Evolutionary conservation across 1,284 basidiomycete species (phyloP).

Genomic region (Marasmius tenuissimus): DNA sequence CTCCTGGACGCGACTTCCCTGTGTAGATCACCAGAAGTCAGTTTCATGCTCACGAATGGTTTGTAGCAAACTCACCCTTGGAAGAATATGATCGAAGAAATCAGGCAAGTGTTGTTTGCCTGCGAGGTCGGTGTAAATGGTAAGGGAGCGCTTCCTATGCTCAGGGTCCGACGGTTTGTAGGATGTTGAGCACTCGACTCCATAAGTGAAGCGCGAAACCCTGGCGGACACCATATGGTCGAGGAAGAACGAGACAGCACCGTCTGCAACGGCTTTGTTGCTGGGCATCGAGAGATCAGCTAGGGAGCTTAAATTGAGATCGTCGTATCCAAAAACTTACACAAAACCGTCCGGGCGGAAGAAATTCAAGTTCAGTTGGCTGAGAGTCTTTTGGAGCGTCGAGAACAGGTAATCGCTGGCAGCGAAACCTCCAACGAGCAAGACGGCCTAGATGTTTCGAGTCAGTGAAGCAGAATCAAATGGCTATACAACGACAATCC

Average conservation of each 20-base stretch:
- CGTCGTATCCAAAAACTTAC: constrained; percentile 25
- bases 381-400: constrained; percentile 33
- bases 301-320: neutral
- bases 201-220: constrained; percentile 45
- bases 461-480: neutral
- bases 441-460: constrained; percentile 26
- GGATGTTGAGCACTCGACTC: constrained; percentile 26
- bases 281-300: neutral
- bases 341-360: constrained; percentile 39
- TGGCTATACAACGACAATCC: neutral
- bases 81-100: constrained; percentile 30
- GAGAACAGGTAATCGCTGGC: constrained; percentile 50
- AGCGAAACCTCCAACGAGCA: constrained; percentile 48
- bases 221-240: constrained; percentile 49
- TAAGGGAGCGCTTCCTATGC: constrained; percentile 30
- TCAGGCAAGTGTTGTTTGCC: constrained; percentile 25
- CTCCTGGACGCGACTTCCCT: constrained; percentile 7
- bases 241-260: constrained; percentile 50
- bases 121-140: constrained; percentile 17
- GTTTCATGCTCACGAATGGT: neutral
- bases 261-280: constrained; percentile 57
- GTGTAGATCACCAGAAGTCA: neutral
- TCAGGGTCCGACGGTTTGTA: constrained; percentile 32
- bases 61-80: constrained; percentile 19
- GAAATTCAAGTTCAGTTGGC: constrained; percentile 26